These are phyloP conservation scores for Ceratocystis eucalypticola DNA, from an alignment of 2,329 filamentous ascomycete genomes.

Conservation along the genomic window DNA sequence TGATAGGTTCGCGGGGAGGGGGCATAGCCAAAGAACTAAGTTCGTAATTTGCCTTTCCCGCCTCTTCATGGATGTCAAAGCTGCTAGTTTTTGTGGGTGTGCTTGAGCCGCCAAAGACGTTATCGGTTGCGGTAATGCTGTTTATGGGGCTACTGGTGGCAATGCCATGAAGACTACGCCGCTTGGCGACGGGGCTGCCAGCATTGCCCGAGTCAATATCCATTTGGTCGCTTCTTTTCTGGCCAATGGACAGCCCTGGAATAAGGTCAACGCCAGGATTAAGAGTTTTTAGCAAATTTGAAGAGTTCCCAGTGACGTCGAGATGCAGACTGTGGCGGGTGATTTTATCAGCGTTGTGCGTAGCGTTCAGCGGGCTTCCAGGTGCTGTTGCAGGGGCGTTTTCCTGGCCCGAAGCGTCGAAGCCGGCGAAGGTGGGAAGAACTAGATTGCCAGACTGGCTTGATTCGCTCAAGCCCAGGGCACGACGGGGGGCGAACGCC, in stretches of 20 bases:
- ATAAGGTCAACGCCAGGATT: conserved; percentile 15
- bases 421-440: conserved; percentile 25
- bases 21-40: conserved; percentile 30
- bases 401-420: conserved; percentile 29
- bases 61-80: conserved; percentile 29
- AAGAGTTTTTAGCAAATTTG: conserved; percentile 3
- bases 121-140: conserved; percentile 40
- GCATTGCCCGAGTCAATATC: conserved; percentile 65
- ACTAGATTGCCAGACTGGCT: conserved; percentile 58
- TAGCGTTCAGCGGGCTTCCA: conserved; percentile 30
- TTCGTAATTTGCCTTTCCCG: conserved; percentile 36
- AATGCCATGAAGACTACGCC: conserved; percentile 71
- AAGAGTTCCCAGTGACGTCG: conserved; percentile 12
- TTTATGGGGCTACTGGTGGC: conserved; percentile 26
- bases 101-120: conserved; percentile 47
- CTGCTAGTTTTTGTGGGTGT: conserved; percentile 11
- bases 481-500: conserved; percentile 55
- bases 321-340: conserved; percentile 44
- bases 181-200: conserved; percentile 79
- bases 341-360: conserved; percentile 35
- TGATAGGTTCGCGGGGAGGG: conserved; percentile 29
- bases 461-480: conserved; percentile 45
- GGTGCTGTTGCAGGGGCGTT: conserved; percentile 25
- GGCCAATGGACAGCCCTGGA: conserved; percentile 16
- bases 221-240: conserved; percentile 83